Percentiles rank a stretch among this genome's conserved stretches.
Conservation (phyloP, 371 early-diverging fungal genomes). For the Circinella minor region DNA sequence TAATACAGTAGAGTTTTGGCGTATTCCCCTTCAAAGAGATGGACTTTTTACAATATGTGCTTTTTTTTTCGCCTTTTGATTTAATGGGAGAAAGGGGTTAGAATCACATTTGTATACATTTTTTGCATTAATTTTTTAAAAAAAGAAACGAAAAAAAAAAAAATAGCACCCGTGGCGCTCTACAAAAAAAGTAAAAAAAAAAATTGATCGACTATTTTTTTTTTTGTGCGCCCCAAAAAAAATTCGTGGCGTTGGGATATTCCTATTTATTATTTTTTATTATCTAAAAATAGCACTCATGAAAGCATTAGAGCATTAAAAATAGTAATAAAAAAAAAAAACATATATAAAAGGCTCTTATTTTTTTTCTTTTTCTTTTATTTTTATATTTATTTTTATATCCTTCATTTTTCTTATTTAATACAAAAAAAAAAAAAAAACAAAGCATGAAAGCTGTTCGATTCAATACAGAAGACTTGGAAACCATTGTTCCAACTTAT, state of each 20-base stretch:
- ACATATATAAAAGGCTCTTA: neutral
- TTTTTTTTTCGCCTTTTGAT: neutral
- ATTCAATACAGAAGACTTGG: slow-evolving; percentile 12
- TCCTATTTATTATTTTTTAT: neutral
- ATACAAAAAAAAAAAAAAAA: too few relatives aligned
- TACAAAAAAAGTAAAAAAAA: neutral
- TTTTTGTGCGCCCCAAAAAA: neutral
- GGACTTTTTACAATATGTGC: neutral
- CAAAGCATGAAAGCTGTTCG: slow-evolving; percentile 15
- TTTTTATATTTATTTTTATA: neutral
- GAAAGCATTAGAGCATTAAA: neutral
- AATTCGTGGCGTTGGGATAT: neutral
- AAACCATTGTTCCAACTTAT: slow-evolving; percentile 11
- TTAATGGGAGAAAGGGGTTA: neutral
- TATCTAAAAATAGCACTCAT: neutral
- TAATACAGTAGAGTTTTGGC: slow-evolving; percentile 1
- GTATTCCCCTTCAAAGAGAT: slow-evolving; percentile 11
- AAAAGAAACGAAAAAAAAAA: too few relatives aligned
- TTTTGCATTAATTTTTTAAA: neutral
- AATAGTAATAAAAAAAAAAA: neutral
- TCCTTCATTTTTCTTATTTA: neutral
- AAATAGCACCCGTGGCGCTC: neutral
- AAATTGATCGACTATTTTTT: neutral
- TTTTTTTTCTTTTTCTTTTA: neutral
- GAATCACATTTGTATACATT: neutral